Evolutionary conservation across 345 rosid species (phyloP).

Genomic region (Conringia planisiliqua): DNA sequence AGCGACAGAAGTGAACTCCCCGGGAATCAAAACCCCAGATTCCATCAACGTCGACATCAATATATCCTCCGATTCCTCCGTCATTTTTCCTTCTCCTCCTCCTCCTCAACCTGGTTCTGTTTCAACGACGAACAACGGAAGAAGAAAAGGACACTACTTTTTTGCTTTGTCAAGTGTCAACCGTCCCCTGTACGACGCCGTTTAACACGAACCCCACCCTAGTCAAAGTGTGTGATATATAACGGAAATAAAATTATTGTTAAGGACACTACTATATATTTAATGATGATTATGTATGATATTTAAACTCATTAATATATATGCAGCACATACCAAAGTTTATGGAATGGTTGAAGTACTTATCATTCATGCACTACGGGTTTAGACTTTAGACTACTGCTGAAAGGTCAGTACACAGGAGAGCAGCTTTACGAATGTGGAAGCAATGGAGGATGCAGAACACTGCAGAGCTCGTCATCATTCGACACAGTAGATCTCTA

Average conservation of each 20-base stretch:
- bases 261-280: too few species aligned
- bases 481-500: conserved; percentile 51
- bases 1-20: conserved; percentile 34
- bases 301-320: neutral
- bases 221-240: neutral
- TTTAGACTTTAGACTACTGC: conserved; percentile 13
- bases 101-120: neutral
- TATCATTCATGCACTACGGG: conserved; percentile 51
- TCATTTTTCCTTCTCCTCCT: neutral
- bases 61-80: conserved; percentile 43
- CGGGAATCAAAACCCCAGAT: conserved; percentile 54
- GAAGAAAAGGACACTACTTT: neutral
- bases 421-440: conserved; percentile 54
- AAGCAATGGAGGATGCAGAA: conserved; percentile 53
- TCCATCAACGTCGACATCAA: conserved; percentile 44
- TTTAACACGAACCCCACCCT: neutral
- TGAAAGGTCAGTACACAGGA: conserved; percentile 63
- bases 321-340: neutral
- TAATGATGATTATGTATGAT: too few species aligned
- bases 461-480: conserved; percentile 55
- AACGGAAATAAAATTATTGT: neutral
- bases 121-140: neutral
- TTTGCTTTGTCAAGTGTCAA: neutral
- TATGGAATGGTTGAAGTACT: neutral
- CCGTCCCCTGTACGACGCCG: neutral